phyloP scores from a whole-genome alignment of 768 basidiomycete genomes.

The Podaxis rugospora region DNA sequence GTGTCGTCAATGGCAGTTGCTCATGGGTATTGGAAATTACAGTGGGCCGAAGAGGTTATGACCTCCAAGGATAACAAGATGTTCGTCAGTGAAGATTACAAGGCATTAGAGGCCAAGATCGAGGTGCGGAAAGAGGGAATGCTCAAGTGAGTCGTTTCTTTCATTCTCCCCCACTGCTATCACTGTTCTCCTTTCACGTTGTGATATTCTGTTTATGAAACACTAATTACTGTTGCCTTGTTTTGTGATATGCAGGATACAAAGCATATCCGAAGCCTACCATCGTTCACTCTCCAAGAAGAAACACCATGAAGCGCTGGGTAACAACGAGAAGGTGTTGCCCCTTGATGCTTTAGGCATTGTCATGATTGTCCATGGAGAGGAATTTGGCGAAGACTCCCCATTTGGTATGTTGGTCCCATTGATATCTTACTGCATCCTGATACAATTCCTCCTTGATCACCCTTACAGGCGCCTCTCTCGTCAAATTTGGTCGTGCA shows the following conservation, averaged over 20 bases:
- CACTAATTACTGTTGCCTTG: not conserved
- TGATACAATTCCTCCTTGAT: not conserved
- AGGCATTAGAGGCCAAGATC: constrained; percentile 78
- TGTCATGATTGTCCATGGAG: constrained; percentile 84
- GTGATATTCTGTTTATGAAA: not conserved
- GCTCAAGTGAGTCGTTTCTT: constrained; percentile 48
- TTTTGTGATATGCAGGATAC: constrained; percentile 43
- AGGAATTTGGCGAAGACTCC: constrained; percentile 75
- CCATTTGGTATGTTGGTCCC: constrained; percentile 47
- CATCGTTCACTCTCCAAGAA: constrained; percentile 71
- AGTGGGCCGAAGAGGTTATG: constrained; percentile 92
- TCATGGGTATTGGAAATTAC: constrained; percentile 9
- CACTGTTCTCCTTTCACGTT: not conserved
- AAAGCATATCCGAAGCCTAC: constrained; percentile 67
- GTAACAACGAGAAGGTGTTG: constrained; percentile 66
- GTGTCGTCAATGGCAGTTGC: constrained; percentile 3
- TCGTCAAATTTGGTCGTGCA: constrained; percentile 74
- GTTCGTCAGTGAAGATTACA: constrained; percentile 71
- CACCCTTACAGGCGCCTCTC: constrained; percentile 50
- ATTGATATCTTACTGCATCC: not conserved
- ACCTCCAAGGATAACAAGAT: constrained; percentile 74
- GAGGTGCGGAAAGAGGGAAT: constrained; percentile 75
- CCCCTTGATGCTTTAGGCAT: constrained; percentile 77
- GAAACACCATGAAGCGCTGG: constrained; percentile 58
- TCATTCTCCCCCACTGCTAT: not conserved